Base-by-base conservation (phyloP, 805 yeast genomes). In the Zygotorulaspora florentina region DNA sequence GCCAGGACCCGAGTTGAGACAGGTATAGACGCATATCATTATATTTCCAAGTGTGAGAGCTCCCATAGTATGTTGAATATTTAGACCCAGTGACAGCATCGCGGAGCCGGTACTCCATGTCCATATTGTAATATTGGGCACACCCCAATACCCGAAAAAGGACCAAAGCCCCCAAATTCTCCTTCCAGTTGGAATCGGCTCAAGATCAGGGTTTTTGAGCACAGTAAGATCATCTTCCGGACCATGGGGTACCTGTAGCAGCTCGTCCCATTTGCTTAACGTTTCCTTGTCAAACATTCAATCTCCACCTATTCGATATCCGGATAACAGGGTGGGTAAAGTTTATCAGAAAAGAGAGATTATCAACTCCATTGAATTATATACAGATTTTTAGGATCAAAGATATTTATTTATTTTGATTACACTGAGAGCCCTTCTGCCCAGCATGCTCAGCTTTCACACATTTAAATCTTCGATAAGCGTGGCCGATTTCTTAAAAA, bases 21-120 rank as follows among this genome's bases (percentile, higher is more conserved):
- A 54, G 5, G 75, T 65, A 40, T 63, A 64, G 1, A 61, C 30
- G 23, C 67, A 64, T 37, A 71, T 68, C 36, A 73, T 48, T 9
- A 68, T 41, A 47, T 71, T 70, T 1, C 70, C 74, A 13, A 73
- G 31, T 1, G 70, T 62, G 15, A 71, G 52, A 11, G 67, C 66
- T 18, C 74, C 75, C 71, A 73, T 69, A 0, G 73, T 56, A 40
- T 71, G 66, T 16, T 65, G 65, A 16, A 70, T 67, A 39, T 64
- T 62, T 17, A 70, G 54, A 2, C 76, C 76, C 7, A 70, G 48
- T 2, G 67, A 54, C 5, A 72, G 46, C 29, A 72, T 50, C 0
- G 76, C 62, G 12, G 72, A 58, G 8, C 71, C 76, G 17, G 68
- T 66, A 20, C 69, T 57, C 64, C 66, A 62, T 6, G 71, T 67